A percentile compares a stretch with the other conserved stretches of the same genome.
Conservation (phyloP, 192 early-diverging fungal genomes). For the Podila clonocystis region DNA sequence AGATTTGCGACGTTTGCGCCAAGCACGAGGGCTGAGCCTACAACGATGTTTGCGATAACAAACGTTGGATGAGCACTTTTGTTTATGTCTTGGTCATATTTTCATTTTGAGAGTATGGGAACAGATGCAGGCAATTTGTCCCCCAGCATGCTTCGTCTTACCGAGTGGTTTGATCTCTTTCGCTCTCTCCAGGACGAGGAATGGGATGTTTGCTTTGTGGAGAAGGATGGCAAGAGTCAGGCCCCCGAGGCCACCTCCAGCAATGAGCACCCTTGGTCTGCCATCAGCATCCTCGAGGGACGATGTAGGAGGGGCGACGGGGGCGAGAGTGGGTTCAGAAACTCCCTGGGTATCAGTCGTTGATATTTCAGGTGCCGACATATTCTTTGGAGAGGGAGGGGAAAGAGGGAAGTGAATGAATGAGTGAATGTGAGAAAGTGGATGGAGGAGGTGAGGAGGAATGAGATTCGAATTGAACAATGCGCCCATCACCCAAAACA, state of each 20-base stretch:
- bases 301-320: not conserved
- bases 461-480: too few species aligned
- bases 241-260: not conserved
- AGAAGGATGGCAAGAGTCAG: conserved; percentile 1
- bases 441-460: not conserved
- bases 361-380: too few species aligned
- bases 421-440: not conserved
- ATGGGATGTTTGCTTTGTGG: not conserved
- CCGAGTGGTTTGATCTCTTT: not conserved
- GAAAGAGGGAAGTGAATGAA: not conserved
- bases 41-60: too few species aligned
- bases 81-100: too few species aligned
- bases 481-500: not conserved
- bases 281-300: too few species aligned
- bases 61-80: too few species aligned
- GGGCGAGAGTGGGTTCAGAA: not conserved
- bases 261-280: not conserved
- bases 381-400: not conserved
- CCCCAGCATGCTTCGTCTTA: not conserved
- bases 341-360: too few species aligned
- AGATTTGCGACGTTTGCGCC: too few species aligned
- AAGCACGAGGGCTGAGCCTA: too few species aligned
- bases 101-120: too few species aligned
- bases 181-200: not conserved
- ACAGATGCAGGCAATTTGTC: too few species aligned